These are phyloP conservation scores for Fusarium sp. DNA, from an alignment of 2,329 filamentous ascomycete species.

Conservation along the genomic window DNA sequence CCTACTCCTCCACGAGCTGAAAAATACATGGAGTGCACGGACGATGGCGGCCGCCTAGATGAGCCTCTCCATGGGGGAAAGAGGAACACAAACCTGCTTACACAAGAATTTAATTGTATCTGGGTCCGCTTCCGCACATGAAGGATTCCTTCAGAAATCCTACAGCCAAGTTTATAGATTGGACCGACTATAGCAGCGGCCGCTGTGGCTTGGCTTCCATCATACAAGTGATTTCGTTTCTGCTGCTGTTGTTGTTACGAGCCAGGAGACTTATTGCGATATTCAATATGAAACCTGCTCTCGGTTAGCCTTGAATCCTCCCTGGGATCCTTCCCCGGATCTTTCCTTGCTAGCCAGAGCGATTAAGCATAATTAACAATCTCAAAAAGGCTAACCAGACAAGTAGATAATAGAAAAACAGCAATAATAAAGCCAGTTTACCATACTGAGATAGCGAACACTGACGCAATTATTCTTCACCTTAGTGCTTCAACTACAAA, in stretches of 20 bases:
- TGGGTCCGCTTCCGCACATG: too few species aligned
- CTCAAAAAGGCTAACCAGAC: neutral
- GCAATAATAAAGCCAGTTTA: too few species aligned
- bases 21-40: neutral
- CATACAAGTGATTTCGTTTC: neutral
- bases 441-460: too few species aligned
- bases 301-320: neutral
- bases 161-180: too few species aligned
- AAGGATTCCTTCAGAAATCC: too few species aligned
- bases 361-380: neutral
- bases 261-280: neutral
- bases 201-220: neutral
- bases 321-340: neutral
- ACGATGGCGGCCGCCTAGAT: neutral
- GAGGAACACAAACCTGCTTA: too few species aligned
- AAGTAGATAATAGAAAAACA: too few species aligned
- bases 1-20: neutral
- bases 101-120: too few species aligned
- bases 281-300: too few species aligned
- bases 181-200: neutral
- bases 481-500: too few species aligned
- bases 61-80: too few species aligned
- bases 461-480: too few species aligned
- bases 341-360: neutral
- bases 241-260: neutral